phyloP scores from a whole-genome alignment of 2,329 filamentous ascomycete genomes.

The Cladophialophora psammophila region DNA sequence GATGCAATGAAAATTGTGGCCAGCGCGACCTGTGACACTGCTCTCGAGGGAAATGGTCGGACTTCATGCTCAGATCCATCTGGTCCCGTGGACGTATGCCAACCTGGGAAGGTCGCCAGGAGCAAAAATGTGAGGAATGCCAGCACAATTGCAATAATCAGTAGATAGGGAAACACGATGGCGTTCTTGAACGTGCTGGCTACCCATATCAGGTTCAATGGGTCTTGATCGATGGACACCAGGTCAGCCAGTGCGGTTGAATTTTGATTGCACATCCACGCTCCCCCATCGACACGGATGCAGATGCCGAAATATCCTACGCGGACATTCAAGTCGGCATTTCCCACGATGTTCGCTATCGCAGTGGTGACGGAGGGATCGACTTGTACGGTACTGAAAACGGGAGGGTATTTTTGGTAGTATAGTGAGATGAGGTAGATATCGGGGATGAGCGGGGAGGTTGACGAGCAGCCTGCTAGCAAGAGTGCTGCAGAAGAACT shows the following conservation, averaged over 20 bases:
- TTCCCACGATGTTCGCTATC: conserved; percentile 87
- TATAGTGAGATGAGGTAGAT: conserved; percentile 99
- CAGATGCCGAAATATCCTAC: conserved; percentile 99
- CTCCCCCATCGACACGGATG: conserved; percentile 86
- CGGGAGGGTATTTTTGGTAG: conserved; percentile 85
- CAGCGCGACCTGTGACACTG: conserved; percentile 90
- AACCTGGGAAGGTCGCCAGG: conserved; percentile 94
- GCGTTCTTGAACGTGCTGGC: conserved; percentile 97
- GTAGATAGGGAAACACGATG: conserved; percentile 95
- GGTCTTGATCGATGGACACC: conserved; percentile 89
- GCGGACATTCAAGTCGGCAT: conserved; percentile 82
- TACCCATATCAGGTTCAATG: conserved; percentile 95
- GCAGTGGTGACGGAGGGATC: conserved; percentile 85
- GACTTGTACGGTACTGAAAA: conserved; percentile 85
- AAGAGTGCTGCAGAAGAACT: conserved; percentile 71
- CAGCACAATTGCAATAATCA: conserved; percentile 97
- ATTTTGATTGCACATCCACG: conserved; percentile 96
- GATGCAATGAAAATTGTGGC: conserved; percentile 83
- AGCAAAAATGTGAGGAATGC: conserved; percentile 95
- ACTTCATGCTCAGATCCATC: conserved; percentile 85
- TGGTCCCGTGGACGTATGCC: conserved; percentile 88
- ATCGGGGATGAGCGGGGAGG: conserved; percentile 89
- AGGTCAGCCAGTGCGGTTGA: conserved; percentile 91
- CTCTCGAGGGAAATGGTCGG: conserved; percentile 90
- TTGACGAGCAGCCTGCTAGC: conserved; percentile 94